phyloP scores from a whole-genome alignment of 2,329 filamentous ascomycete genomes.

The Hypoxylon sp. region DNA sequence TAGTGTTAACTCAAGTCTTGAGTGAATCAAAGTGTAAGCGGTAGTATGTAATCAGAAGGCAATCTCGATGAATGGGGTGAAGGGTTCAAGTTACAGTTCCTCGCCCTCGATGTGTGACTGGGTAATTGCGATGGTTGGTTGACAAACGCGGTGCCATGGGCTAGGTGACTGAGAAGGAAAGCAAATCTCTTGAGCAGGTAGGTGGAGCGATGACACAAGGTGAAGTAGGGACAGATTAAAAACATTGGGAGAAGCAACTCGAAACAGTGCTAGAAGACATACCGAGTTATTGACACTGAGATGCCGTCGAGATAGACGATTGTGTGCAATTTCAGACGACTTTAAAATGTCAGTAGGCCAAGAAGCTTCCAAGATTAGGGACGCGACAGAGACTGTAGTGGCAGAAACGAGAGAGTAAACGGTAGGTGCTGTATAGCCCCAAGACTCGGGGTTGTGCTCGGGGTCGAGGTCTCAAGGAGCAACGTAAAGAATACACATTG shows the following conservation, averaged over 20 bases:
- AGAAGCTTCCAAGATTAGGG: not conserved
- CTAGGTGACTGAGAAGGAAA: not conserved
- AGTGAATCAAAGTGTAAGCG: not conserved
- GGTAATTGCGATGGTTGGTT: not conserved
- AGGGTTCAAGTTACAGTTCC: too few relatives aligned
- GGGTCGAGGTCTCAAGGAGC: not conserved
- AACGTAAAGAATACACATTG: not conserved
- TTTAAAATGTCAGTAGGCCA: constrained; percentile 1
- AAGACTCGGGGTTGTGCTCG: not conserved
- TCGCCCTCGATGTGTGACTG: too few relatives aligned
- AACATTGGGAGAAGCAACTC: not conserved
- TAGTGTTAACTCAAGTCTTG: not conserved
- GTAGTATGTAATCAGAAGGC: not conserved
- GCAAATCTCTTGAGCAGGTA: not conserved
- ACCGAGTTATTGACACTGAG: not conserved
- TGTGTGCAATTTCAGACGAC: not conserved
- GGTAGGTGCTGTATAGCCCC: not conserved
- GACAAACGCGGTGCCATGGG: not conserved
- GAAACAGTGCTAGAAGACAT: not conserved
- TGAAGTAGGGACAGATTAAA: not conserved
- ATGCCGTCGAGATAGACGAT: not conserved
- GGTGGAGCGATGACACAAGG: not conserved
- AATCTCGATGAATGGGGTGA: too few relatives aligned
- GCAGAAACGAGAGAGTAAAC: not conserved
- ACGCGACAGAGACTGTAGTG: not conserved